phyloP scores from a whole-genome alignment of 2,329 filamentous ascomycete species.

The Xylariaceae sp. region DNA sequence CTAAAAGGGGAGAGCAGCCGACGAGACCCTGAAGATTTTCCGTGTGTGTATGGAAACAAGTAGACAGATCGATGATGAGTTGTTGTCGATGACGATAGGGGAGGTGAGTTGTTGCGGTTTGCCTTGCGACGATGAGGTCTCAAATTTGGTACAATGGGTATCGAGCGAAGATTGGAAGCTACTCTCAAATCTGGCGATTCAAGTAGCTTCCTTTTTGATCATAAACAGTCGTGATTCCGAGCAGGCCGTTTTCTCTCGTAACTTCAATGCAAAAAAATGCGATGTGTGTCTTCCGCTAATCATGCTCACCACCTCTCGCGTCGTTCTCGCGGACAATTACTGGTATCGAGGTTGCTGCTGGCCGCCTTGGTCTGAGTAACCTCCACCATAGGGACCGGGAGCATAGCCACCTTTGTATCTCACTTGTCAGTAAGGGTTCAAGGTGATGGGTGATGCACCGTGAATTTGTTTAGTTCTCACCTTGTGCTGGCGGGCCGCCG shows the following conservation, averaged over 20 bases:
- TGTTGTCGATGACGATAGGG: slow-evolving; percentile 7
- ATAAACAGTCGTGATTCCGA: too few relatives aligned
- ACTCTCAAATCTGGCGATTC: too few relatives aligned
- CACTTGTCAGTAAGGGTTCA: slow-evolving; percentile 1
- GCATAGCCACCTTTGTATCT: slow-evolving; percentile 26
- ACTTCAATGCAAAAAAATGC: too few relatives aligned
- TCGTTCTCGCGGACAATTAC: slow-evolving; percentile 2
- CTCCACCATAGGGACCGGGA: slow-evolving; percentile 37
- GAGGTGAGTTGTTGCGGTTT: slow-evolving; percentile 9
- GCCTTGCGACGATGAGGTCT: too few relatives aligned
- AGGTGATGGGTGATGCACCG: background rate
- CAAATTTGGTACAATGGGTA: too few relatives aligned
- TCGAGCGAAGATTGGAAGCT: too few relatives aligned
- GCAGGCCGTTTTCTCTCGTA: too few relatives aligned
- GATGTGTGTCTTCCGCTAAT: slow-evolving; percentile 1
- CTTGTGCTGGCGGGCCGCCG: slow-evolving; percentile 41
- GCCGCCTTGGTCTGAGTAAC: slow-evolving; percentile 41
- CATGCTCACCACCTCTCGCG: background rate
- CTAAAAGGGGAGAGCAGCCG: slow-evolving; percentile 11
- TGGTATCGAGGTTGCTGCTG: slow-evolving; percentile 42
- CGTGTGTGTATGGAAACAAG: background rate
- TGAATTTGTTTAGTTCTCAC: slow-evolving; percentile 27
- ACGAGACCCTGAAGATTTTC: background rate
- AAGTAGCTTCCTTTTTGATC: too few relatives aligned
- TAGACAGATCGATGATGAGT: slow-evolving; percentile 1